Base-by-base conservation (phyloP, 768 basidiomycete species). In the Gloeostereum incarnatum region DNA sequence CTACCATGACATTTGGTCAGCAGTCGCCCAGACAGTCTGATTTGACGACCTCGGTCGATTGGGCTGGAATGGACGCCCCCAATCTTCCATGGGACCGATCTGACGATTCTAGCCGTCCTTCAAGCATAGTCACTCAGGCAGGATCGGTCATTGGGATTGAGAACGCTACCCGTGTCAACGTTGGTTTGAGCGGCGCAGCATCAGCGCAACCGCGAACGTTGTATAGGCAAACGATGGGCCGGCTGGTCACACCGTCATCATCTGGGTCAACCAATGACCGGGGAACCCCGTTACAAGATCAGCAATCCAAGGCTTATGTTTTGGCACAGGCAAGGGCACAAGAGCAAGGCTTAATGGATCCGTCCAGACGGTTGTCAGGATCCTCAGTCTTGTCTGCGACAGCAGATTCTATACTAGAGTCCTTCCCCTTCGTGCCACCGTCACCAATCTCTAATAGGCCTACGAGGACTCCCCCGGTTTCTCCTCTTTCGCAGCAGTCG, bases 341-440 rank as follows among this genome's bases (percentile, higher is more conserved):
- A 34, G 69, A 71, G 20, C 74, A 74, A 46, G 74, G 67, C 31
- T 49, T 66, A 36, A 68, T 67, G 35, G 61, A 54, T 45, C 47
- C 27, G 46, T 58, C 56, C 41, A 66, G 70, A 45, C 64, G 76
- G 38, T 67, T 74, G 44, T 81, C 85, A 4, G 73, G 70, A 40
- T 74, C 76, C 4, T 87, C 83, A 21, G 72, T 75, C 34, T 57
- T 79, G 40, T 81, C 79, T 22, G 74, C 74, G 9, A 62, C 81
- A 10, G 83, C 85, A 19, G 86, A 90, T 52, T 89, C 86, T 3
- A 86, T 90, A 47, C 68, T 90, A 19, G 87, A 88, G 57, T 80
- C 76, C 10, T 91, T 91, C 68, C 85, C 84, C 24, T 89, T 91
- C 54, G 86, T 91, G 6, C 88, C 88, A 17, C 88, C 88, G 1